Evolutionary conservation across 768 basidiomycete species (phyloP).

Genomic region (Mycena haematopus): DNA sequence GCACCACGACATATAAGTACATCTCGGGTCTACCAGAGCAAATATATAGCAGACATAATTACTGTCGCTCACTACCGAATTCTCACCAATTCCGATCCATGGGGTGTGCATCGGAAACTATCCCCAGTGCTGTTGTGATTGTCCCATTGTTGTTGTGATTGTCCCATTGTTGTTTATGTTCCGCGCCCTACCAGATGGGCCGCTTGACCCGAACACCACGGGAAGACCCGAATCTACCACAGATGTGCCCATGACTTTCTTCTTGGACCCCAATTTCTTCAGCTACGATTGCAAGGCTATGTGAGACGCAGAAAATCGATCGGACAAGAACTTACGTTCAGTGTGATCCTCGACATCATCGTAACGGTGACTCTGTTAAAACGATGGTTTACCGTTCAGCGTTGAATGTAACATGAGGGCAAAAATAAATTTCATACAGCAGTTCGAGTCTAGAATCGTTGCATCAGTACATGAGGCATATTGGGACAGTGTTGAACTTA

Average conservation of each 20-base stretch:
- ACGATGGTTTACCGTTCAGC: background rate
- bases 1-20: background rate
- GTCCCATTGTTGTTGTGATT: background rate
- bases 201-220: background rate
- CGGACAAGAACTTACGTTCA: conserved; percentile 39
- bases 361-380: conserved; percentile 43
- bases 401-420: background rate
- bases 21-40: background rate
- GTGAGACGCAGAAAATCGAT: no score
- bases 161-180: background rate
- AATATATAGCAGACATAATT: no score
- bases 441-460: conserved; percentile 42
- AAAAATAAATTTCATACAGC: conserved; percentile 39
- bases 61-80: background rate
- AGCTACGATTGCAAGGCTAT: conserved; percentile 32
- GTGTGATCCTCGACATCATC: conserved; percentile 74
- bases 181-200: background rate
- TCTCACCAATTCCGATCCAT: background rate
- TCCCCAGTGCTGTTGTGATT: background rate
- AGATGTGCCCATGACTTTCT: background rate
- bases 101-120: background rate
- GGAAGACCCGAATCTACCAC: background rate
- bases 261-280: conserved; percentile 40
- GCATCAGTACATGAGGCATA: background rate
- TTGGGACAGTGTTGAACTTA: conserved; percentile 33